These are phyloP conservation scores for Wickerhamomyces rabaulensis DNA, from an alignment of 805 yeast species.

Conservation along the genomic window DNA sequence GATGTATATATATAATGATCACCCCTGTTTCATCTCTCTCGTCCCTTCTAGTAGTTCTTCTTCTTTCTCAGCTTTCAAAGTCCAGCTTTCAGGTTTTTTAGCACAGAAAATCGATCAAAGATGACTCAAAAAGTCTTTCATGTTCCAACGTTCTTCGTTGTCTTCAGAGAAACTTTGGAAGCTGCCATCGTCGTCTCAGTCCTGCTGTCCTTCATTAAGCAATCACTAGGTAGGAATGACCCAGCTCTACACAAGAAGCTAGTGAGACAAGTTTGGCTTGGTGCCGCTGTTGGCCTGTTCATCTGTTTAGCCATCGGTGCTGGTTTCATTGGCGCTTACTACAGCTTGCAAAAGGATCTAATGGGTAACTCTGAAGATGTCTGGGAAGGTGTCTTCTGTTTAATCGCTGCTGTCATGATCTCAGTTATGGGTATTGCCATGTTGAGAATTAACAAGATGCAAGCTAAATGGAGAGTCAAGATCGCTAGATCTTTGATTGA, in stretches of 20 bases:
- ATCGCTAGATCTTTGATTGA: conserved; percentile 80
- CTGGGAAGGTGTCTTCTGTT: conserved; percentile 95
- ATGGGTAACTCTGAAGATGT: conserved; percentile 86
- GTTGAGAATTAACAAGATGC: conserved; percentile 94
- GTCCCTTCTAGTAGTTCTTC: no score
- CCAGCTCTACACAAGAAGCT: conserved; percentile 53
- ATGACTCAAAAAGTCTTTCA: conserved; percentile 18
- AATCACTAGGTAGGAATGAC: conserved; percentile 62
- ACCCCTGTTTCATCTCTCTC: neutral
- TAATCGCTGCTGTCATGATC: conserved; percentile 85
- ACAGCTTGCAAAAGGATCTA: conserved; percentile 71
- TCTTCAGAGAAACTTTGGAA: conserved; percentile 90
- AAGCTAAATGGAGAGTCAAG: conserved; percentile 94
- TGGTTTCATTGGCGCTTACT: conserved; percentile 93
- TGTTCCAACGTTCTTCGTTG: conserved; percentile 73
- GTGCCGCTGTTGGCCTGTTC: conserved; percentile 66
- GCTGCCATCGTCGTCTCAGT: conserved; percentile 91
- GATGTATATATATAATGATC: neutral
- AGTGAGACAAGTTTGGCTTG: conserved; percentile 79
- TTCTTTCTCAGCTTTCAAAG: no score
- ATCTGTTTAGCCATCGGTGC: conserved; percentile 83
- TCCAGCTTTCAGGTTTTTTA: no score
- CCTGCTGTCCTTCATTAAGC: conserved; percentile 84
- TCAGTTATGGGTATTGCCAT: conserved; percentile 94
- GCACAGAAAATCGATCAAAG: no score